Base-by-base conservation (phyloP, 306 rosid species). In the Echinosophora koreensis region DNA sequence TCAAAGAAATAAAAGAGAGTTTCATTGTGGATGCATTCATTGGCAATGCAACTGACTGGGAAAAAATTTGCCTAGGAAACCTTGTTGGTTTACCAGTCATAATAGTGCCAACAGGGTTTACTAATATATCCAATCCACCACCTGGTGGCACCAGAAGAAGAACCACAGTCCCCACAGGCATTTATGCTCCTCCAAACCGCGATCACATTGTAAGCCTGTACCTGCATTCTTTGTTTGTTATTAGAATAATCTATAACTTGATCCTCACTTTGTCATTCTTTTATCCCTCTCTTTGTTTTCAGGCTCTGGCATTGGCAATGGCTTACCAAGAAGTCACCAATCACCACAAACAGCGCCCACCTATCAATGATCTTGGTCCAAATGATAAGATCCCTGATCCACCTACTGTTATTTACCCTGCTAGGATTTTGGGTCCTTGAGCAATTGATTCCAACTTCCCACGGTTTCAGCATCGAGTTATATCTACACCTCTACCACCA, bases 1-100 rank as follows among this genome's bases (percentile, higher is more conserved):
- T 85, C 35, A 81, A 16, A 42, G 95, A 89, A 84, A 84, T 89
- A 51, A 79, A 61, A 80, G 89, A 91, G 34, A 81, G 81, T 17
- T 89, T 93, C 59, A 79, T 75, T 0, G 83, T 91, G 5, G 93
- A 93, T 73, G 97, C 97, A 15, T 80, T 91, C 73, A 85, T 91
- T 68, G 93, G 95, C 69, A 81, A 85, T 80, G 97, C 93, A 63
- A 77, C 92, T 6, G 91, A 91, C 16, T 91, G 95, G 98, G 98
- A 93, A 81, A 89, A 78, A 84, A 89, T 93, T 39, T 89, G 93
- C 79, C 4, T 88, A 35, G 96, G 98, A 72, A 93, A 91, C 60
- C 93, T 93, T 8, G 96, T 89, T 50, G 87, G 96, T 59, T 76
- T 89, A 69, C 98, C 92, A 2, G 89, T 88, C 13, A 78, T 89